Conservation (phyloP, 352 stramenopile genomes). For the Globisporangium echinulatum region DNA sequence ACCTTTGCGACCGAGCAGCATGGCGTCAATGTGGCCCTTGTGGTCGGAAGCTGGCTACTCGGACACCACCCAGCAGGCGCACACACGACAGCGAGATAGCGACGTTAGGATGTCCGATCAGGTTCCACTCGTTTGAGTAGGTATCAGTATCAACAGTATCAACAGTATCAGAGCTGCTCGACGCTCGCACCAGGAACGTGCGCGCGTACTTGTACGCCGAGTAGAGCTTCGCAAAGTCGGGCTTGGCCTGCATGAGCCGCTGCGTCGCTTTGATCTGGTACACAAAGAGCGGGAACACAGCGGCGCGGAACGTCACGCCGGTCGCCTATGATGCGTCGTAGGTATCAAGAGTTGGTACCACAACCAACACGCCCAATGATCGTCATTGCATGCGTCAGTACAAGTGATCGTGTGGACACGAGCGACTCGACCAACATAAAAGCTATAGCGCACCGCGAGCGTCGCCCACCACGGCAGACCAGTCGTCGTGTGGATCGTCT, state of each 20-base stretch:
- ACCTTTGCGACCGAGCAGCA: slow-evolving; percentile 40
- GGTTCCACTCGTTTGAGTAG: background rate
- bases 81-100: background rate
- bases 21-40: slow-evolving; percentile 42
- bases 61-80: background rate
- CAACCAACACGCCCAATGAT: slow-evolving; percentile 8
- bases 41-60: slow-evolving; percentile 29
- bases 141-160: too few species aligned
- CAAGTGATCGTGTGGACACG: background rate
- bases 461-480: slow-evolving; percentile 76
- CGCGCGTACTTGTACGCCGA: slow-evolving; percentile 70
- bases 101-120: background rate
- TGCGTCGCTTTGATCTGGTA: slow-evolving; percentile 65
- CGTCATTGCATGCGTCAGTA: background rate
- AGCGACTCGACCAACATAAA: too few species aligned
- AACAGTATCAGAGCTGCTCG: background rate
- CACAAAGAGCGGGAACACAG: slow-evolving; percentile 70
- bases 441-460: slow-evolving; percentile 26
- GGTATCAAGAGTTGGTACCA: too few species aligned
- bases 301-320: slow-evolving; percentile 51
- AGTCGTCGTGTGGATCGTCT: slow-evolving; percentile 54
- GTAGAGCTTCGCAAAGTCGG: slow-evolving; percentile 59
- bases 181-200: slow-evolving; percentile 44
- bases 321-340: slow-evolving; percentile 23
- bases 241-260: slow-evolving; percentile 44